Evolutionary conservation across 2,329 filamentous ascomycete genomes (phyloP), one percentile per base, ranked within the genome.

Genomic region (Decorospora gaudefroyi): DNA sequence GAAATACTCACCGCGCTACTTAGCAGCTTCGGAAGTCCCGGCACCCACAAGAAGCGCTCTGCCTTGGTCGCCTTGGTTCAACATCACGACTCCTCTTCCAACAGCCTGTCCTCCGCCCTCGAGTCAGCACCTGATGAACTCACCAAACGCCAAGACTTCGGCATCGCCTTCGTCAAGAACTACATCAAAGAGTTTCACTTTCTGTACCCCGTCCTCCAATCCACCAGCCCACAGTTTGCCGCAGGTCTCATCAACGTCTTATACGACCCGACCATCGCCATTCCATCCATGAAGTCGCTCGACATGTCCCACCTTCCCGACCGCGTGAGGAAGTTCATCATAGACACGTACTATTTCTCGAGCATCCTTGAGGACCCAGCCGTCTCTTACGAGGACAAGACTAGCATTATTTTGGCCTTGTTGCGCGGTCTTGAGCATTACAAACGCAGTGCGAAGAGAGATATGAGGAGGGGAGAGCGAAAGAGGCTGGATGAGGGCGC

Each of bases 111-210:
- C 26, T 6, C 26, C 26, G 26, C 12, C 12, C 26, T n/a, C 11
- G 26, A 28, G 26, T 6, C 26, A 6, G 10, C 5, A 6, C 26
- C 5, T 15, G 26, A 6, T 11, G 31, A 23, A n/a, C 21, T 34
- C 3, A 6, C 23, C 18, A 34, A 34, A n/a, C 31, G 31, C 15
- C 18, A 25, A 13, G 19, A 16, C n/a, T 22, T 28, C 15, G 28
- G 31, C 17, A 21, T 4, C 9, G 9, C 6, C 3, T 42, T 42
- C 18, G 27, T 42, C 23, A 16, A 6, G 2, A 12, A 29, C 12
- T 42, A 42, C 23, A 42, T 18, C 23, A 3, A 22, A 5, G 23
- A 29, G 19, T 42, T 42, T 25, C 39, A 30, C 39, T 23, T 17
- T 10, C 11, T 29, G 3, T 29, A 27, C 16, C 39, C 39, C 4